Conservation (phyloP, 192 early-diverging fungal species). For the Backusella macrospora region DNA sequence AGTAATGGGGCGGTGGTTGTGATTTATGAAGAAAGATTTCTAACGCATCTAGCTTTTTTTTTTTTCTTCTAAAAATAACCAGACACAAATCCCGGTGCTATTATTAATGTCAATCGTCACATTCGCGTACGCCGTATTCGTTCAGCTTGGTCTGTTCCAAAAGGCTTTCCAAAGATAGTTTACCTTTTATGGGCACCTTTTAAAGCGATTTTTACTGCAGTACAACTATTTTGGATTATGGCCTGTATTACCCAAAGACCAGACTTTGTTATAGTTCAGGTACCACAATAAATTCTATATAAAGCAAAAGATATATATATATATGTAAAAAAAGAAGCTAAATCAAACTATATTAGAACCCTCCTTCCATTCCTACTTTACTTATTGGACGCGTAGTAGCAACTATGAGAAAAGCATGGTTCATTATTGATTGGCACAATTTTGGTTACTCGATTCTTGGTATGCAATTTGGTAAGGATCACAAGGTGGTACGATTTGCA, state of each 20-base stretch:
- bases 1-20: background rate
- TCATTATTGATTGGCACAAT: slow-evolving; percentile 99
- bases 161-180: slow-evolving; percentile 54
- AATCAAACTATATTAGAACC: slow-evolving; percentile 64
- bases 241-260: slow-evolving; percentile 58
- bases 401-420: slow-evolving; percentile 62
- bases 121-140: slow-evolving; percentile 54
- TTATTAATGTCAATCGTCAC: slow-evolving; percentile 43
- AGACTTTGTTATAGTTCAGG: slow-evolving; percentile 79
- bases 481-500: slow-evolving; percentile 58
- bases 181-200: slow-evolving; percentile 73
- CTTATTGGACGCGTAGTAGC: slow-evolving; percentile 70
- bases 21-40: background rate
- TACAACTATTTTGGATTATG: slow-evolving; percentile 64
- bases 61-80: slow-evolving; percentile 18
- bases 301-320: background rate
- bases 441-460: slow-evolving; percentile 90
- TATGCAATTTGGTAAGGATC: slow-evolving; percentile 61
- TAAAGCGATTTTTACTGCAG: slow-evolving; percentile 64
- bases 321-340: background rate
- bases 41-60: background rate
- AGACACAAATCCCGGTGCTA: slow-evolving; percentile 36
- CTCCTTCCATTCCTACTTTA: slow-evolving; percentile 93
- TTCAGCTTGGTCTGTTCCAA: slow-evolving; percentile 56
- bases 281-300: slow-evolving; percentile 29